These are phyloP conservation scores for Botryosphaeria dothidea DNA, from an alignment of 2,329 filamentous ascomycete species.

Conservation along the genomic window DNA sequence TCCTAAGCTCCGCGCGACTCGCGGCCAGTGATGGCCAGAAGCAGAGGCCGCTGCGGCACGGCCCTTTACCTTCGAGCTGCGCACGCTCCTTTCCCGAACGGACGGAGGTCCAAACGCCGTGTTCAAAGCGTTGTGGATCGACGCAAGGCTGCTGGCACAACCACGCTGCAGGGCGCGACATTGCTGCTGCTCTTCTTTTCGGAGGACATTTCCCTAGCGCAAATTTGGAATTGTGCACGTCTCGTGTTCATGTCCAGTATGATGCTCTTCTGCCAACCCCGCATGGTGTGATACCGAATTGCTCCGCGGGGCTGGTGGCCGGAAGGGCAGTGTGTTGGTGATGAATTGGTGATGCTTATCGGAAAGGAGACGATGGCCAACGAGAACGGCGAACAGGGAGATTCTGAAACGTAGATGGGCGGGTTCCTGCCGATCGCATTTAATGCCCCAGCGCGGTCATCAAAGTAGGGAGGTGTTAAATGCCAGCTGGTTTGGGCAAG, in stretches of 20 bases:
- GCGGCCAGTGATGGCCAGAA: neutral
- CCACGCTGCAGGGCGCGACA: neutral
- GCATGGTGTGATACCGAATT: neutral
- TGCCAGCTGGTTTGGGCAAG: neutral
- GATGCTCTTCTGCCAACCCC: neutral
- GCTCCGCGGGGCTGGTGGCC: neutral
- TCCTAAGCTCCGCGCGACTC: slow-evolving; percentile 5
- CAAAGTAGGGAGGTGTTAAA: neutral
- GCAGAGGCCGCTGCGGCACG: slow-evolving; percentile 11
- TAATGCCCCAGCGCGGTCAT: neutral
- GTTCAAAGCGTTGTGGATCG: neutral
- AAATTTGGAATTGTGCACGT: neutral
- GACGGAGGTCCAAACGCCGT: neutral
- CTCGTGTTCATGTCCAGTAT: neutral
- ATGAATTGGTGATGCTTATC: neutral
- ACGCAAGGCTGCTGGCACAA: neutral
- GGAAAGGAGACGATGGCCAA: neutral
- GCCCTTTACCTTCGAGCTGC: slow-evolving; percentile 1
- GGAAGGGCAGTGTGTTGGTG: neutral
- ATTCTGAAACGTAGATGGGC: neutral
- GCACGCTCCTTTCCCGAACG: neutral
- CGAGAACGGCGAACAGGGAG: neutral
- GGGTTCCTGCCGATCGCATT: neutral
- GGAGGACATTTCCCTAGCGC: neutral
- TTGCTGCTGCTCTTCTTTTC: neutral